Conservation (phyloP, 1,284 basidiomycete genomes). For the Ganoderma lucidum region DNA sequence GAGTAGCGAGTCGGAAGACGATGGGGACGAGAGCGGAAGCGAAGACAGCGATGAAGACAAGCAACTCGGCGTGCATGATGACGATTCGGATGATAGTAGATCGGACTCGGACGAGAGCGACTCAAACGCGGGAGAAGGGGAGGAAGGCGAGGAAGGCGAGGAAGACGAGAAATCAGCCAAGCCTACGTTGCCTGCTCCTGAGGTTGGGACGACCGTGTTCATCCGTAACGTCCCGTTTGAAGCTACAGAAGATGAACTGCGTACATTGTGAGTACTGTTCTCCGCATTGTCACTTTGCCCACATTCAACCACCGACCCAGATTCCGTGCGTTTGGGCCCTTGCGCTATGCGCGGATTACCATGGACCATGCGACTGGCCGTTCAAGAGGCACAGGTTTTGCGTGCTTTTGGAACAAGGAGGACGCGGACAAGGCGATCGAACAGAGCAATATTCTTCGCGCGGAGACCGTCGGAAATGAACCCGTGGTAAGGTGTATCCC, state of each 20-base stretch:
- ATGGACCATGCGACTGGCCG: constrained; percentile 87
- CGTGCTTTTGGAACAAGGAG: constrained; percentile 95
- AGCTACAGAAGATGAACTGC: constrained; percentile 91
- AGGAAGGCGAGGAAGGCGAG: constrained; percentile 41
- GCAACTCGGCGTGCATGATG: constrained; percentile 54
- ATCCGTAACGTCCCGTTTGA: constrained; percentile 94
- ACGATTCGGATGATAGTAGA: constrained; percentile 45
- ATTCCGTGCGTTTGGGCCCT: constrained; percentile 90
- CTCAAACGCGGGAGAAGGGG: constrained; percentile 40
- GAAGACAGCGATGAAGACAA: constrained; percentile 40
- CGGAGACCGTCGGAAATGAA: constrained; percentile 62
- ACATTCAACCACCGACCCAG: constrained; percentile 48
- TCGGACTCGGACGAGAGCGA: constrained; percentile 43
- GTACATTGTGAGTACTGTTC: constrained; percentile 67
- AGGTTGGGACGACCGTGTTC: constrained; percentile 92
- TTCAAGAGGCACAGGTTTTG: constrained; percentile 95
- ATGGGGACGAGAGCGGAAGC: constrained; percentile 39
- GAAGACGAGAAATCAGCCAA: constrained; percentile 63
- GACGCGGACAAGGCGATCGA: constrained; percentile 89
- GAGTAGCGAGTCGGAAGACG: constrained; percentile 37
- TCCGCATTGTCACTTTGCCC: neutral
- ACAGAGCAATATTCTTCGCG: constrained; percentile 79
- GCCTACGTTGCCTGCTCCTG: constrained; percentile 80
- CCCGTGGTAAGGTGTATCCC: constrained; percentile 38
- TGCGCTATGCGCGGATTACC: constrained; percentile 94